Evolutionary conservation across 2,329 filamentous ascomycete genomes (phyloP).

Genomic region (Penicillium sp.): DNA sequence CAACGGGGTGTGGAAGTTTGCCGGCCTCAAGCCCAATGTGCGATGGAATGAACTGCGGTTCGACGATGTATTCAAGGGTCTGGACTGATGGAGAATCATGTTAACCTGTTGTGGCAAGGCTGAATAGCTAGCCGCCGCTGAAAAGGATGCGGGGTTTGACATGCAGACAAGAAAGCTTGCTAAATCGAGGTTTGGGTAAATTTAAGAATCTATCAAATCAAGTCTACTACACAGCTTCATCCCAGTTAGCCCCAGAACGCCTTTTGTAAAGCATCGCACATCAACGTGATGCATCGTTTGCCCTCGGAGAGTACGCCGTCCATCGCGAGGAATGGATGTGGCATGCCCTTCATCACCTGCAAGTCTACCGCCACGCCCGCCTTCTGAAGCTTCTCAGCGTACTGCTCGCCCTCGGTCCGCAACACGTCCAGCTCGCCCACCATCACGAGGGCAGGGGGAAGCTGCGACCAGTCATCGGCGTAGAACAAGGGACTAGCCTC

Average conservation of each 20-base stretch:
- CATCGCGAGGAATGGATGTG: conserved; percentile 61
- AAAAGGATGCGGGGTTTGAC: background rate
- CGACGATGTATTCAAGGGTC: conserved; percentile 52
- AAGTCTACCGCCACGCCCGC: conserved; percentile 52
- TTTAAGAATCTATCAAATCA: background rate
- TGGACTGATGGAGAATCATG: background rate
- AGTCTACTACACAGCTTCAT: background rate
- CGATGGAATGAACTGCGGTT: conserved; percentile 61
- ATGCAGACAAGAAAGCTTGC: background rate
- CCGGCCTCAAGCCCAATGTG: conserved; percentile 57
- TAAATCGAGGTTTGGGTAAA: background rate
- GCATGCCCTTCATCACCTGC: conserved; percentile 56
- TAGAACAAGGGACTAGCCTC: conserved; percentile 59
- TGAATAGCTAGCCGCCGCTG: background rate
- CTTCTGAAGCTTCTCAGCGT: conserved; percentile 49
- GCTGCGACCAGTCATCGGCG: conserved; percentile 48
- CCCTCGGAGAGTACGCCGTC: conserved; percentile 56
- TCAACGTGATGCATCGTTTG: conserved; percentile 50
- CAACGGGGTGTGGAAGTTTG: conserved; percentile 63
- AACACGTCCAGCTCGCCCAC: conserved; percentile 60
- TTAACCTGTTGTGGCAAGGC: background rate
- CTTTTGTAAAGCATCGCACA: conserved; percentile 39
- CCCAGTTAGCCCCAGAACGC: conserved; percentile 34
- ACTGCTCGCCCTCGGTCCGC: conserved; percentile 54
- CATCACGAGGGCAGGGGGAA: conserved; percentile 55